Percentiles rank a stretch among this genome's conserved stretches.
Evolutionary conservation across 2,329 filamentous ascomycete genomes (phyloP).

Genomic region (Penicillium nordicum): DNA sequence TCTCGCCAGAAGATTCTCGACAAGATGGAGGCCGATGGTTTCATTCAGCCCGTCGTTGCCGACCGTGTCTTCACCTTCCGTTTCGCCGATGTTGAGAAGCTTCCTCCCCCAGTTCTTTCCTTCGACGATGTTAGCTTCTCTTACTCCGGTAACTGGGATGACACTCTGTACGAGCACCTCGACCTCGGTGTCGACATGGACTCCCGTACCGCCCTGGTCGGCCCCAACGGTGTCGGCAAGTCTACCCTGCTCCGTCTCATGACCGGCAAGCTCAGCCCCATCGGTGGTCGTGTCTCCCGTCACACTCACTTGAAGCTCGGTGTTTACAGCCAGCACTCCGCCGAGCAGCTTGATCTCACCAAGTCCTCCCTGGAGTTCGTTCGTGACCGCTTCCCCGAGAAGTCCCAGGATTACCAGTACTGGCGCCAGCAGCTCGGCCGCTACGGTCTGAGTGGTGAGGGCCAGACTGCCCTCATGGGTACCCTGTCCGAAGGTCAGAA

Average conservation of each 20-base stretch:
- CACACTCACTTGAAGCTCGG: slow-evolving; percentile 99
- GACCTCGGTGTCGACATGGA: slow-evolving; percentile 99
- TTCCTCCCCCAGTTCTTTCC: slow-evolving; percentile 93
- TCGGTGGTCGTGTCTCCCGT: slow-evolving; percentile 73
- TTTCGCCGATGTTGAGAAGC: slow-evolving; percentile 97
- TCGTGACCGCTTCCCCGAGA: slow-evolving; percentile 83
- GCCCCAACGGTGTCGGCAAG: slow-evolving; percentile 98
- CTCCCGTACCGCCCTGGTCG: slow-evolving; percentile 92
- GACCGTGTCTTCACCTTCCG: slow-evolving; percentile 96
- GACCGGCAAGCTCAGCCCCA: slow-evolving; percentile 90
- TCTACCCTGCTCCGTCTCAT: slow-evolving; percentile 93
- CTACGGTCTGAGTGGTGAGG: slow-evolving; percentile 88
- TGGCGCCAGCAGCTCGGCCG: slow-evolving; percentile 96
- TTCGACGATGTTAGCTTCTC: slow-evolving; percentile 98
- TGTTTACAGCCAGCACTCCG: slow-evolving; percentile 96
- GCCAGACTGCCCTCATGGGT: slow-evolving; percentile 96
- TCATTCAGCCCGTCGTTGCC: slow-evolving; percentile 83
- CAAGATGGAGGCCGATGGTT: slow-evolving; percentile 99
- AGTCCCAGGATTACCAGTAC: slow-evolving; percentile 97
- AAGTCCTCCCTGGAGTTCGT: slow-evolving; percentile 98
- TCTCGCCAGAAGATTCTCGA: slow-evolving; percentile 99
- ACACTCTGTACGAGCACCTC: slow-evolving; percentile 93
- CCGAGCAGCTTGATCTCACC: slow-evolving; percentile 95
- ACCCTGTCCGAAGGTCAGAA: slow-evolving; percentile 97
- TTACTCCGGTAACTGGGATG: slow-evolving; percentile 83